Conservation (phyloP, 805 yeast genomes). For the Nakazawaea peltata region DNA sequence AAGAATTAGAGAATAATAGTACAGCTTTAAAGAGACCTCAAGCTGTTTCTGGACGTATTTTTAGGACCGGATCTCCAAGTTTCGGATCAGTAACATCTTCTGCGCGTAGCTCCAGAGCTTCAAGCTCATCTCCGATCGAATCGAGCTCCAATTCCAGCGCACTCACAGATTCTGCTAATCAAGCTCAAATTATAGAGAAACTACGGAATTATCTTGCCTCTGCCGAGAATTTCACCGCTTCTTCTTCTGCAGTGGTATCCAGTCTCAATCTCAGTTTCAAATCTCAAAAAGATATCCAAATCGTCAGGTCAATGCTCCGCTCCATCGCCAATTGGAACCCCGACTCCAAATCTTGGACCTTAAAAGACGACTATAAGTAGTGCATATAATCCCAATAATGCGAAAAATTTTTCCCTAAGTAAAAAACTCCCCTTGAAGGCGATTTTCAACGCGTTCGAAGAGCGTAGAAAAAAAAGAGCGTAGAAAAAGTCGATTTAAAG, state of each 20-base stretch:
- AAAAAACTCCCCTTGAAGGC: too few relatives aligned
- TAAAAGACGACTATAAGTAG: conserved; percentile 42
- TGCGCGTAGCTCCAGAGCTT: too few relatives aligned
- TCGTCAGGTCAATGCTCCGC: conserved; percentile 60
- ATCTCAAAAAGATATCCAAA: conserved; percentile 46
- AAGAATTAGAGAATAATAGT: conserved; percentile 22
- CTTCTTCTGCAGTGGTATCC: conserved; percentile 20
- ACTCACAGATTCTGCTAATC: neutral
- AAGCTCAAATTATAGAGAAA: conserved; percentile 13
- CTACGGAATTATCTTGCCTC: conserved; percentile 21
- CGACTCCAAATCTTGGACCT: conserved; percentile 51
- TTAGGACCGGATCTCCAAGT: too few relatives aligned
- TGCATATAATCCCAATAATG: neutral
- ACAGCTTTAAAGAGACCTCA: conserved; percentile 1
- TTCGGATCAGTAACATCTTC: too few relatives aligned
- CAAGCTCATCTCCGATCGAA: neutral
- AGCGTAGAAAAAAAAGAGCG: too few relatives aligned
- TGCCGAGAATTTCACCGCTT: conserved; percentile 22
- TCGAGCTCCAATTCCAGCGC: neutral
- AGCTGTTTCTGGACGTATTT: neutral
- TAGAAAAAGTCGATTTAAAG: too few relatives aligned
- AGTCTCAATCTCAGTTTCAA: conserved; percentile 24
- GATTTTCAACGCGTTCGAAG: too few relatives aligned
- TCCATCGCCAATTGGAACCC: conserved; percentile 63
- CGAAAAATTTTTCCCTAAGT: too few relatives aligned